Base-by-base conservation (phyloP, 495 filamentous ascomycete genomes). In the Neurospora hispaniola region DNA sequence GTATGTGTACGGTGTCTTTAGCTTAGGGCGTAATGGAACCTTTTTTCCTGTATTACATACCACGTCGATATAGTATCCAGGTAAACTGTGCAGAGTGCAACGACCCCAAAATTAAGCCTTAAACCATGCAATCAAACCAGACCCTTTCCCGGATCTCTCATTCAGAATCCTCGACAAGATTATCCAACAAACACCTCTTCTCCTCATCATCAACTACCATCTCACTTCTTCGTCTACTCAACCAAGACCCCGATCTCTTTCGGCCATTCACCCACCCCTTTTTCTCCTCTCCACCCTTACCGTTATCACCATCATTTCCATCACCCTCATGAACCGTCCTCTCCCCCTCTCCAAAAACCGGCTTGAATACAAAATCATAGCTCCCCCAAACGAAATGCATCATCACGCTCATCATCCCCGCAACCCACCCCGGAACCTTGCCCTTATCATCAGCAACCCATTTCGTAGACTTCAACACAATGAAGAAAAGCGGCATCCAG, bases 341-440 rank as follows among this genome's bases (percentile, higher is more conserved):
- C 88, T 98, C 96, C 18, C 96, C 96, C 78, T 98, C 92, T 40
- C 95, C 94, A 84, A 96, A 97, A 0, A 92, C 14, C 35, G 71
- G 76, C 75, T 87, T 88, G 70, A 92, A 92, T 35, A 90, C 76
- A 2, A 12, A 46, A 83, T 98, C 95, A 84, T 99, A 97, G 71
- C 80, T 87, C 74, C 72, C 75, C 96, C 96, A 99, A 73, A 94
- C 80, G 0, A 79, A 68, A 35, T 79, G 81, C 66, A 91, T 87
- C 1, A 92, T 4, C 5, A 80, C 74, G 42, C 84, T 85, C 27
- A 78, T 80, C 3, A 87, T 39, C 31, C 68, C 76, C n/a, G 78
- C 82, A 68, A 94, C 42, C 94, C 94, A 97, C 23, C 71, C 69
- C 7, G 94, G 93, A 71, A 82, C 83, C 74, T 85, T 85, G 0